Conservation (phyloP, 1,284 basidiomycete species). For the Pyrrhoderma noxium region DNA sequence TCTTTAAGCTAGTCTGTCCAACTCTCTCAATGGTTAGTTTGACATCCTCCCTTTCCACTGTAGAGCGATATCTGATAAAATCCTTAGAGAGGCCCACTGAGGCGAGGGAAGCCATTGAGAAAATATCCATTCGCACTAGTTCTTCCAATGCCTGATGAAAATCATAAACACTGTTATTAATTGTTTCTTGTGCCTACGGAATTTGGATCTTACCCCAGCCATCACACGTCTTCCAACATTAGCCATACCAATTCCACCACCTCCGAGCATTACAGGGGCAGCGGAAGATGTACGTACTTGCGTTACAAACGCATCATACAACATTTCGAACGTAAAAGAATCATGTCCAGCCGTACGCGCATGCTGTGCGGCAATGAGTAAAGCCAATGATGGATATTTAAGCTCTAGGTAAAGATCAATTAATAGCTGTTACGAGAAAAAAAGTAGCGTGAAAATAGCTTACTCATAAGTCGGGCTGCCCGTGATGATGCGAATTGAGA, state of each 20-base stretch:
- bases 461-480: slow-evolving; percentile 55
- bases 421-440: not conserved
- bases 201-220: slow-evolving; percentile 41
- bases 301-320: slow-evolving; percentile 58
- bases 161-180: slow-evolving; percentile 5
- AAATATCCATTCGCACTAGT: slow-evolving; percentile 45
- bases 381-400: slow-evolving; percentile 64
- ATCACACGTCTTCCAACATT: slow-evolving; percentile 55
- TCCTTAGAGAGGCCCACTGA: slow-evolving; percentile 45
- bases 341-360: slow-evolving; percentile 58
- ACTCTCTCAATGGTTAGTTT: slow-evolving; percentile 57
- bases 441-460: slow-evolving; percentile 22
- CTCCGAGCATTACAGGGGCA: slow-evolving; percentile 66
- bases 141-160: slow-evolving; percentile 58
- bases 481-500: slow-evolving; percentile 31
- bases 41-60: slow-evolving; percentile 48
- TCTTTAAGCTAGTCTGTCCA: slow-evolving; percentile 64
- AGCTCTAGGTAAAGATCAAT: slow-evolving; percentile 36
- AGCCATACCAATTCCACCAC: slow-evolving; percentile 69
- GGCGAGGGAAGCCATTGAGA: slow-evolving; percentile 40
- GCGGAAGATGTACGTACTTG: slow-evolving; percentile 61
- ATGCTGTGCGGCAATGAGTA: slow-evolving; percentile 66
- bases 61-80: slow-evolving; percentile 61
- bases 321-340: slow-evolving; percentile 71
- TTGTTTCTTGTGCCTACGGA: no score